These are phyloP conservation scores for Hypericum androsaemum DNA, from an alignment of 345 rosid genomes.

Conservation along the genomic window DNA sequence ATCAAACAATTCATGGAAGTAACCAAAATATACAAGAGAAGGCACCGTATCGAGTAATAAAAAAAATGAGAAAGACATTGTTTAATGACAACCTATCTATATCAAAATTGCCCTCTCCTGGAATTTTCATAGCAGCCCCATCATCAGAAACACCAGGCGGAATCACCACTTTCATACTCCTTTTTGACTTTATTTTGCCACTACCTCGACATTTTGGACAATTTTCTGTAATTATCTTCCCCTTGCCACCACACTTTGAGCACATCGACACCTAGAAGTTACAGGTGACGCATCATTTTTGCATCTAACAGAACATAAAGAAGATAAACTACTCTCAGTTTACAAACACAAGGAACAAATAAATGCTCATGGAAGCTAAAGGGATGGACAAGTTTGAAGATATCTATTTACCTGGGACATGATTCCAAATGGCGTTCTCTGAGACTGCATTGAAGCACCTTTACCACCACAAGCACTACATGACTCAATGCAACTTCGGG, in stretches of 20 bases:
- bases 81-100: slow-evolving; percentile 39
- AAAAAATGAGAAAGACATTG: slow-evolving; percentile 1
- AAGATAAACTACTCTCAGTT: background rate
- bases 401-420: slow-evolving; percentile 62
- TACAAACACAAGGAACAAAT: background rate
- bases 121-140: slow-evolving; percentile 64
- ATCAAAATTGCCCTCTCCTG: slow-evolving; percentile 63
- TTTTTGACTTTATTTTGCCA: slow-evolving; percentile 47
- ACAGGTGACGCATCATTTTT: slow-evolving; percentile 1
- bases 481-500: slow-evolving; percentile 40
- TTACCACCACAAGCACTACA: slow-evolving; percentile 72
- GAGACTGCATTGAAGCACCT: slow-evolving; percentile 63
- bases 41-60: background rate
- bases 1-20: no score
- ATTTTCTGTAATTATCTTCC: slow-evolving; percentile 63
- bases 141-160: slow-evolving; percentile 67
- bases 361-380: background rate
- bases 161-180: slow-evolving; percentile 42
- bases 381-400: slow-evolving; percentile 7
- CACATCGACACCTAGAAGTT: slow-evolving; percentile 72
- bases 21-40: background rate
- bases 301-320: no score
- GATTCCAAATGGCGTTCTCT: slow-evolving; percentile 81
- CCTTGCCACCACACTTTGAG: slow-evolving; percentile 67
- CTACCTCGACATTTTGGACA: slow-evolving; percentile 57